Evolutionary conservation across 2,329 filamentous ascomycete species (phyloP).

Genomic region (Diaporthe longicolla): DNA sequence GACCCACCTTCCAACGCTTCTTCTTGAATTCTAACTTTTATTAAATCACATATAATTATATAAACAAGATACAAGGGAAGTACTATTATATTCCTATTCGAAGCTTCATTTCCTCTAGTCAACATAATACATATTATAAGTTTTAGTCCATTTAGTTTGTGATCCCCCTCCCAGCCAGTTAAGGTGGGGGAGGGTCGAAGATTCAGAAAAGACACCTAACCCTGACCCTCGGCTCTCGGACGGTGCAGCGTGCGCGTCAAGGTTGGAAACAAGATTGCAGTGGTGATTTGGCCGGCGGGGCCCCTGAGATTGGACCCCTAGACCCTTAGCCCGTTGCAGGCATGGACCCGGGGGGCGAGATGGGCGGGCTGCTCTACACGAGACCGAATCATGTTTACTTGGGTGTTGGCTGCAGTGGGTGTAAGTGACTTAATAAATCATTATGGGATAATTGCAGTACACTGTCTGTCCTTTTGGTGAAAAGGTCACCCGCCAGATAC

Average conservation of each 20-base stretch:
- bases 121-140: no score
- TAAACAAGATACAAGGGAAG: no score
- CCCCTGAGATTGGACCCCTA: slow-evolving; percentile 19
- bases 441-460: neutral
- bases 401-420: neutral
- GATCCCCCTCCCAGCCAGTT: neutral
- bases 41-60: no score
- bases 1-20: no score
- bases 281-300: slow-evolving; percentile 14
- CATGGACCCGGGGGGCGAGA: slow-evolving; percentile 5
- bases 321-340: slow-evolving; percentile 9
- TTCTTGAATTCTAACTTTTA: no score
- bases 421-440: neutral
- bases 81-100: no score
- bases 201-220: neutral
- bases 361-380: neutral
- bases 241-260: neutral
- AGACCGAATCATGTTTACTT: slow-evolving; percentile 8
- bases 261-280: slow-evolving; percentile 24
- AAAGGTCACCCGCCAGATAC: no score
- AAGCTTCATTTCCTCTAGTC: no score
- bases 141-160: no score
- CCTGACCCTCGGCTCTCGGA: neutral
- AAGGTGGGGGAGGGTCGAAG: neutral
- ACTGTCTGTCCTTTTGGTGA: neutral